Percentiles rank a stretch among this genome's conserved stretches.
These are phyloP conservation scores for Oryza longistaminata DNA, from an alignment of 176 grass and related monocot genomes.

Conservation along the genomic window DNA sequence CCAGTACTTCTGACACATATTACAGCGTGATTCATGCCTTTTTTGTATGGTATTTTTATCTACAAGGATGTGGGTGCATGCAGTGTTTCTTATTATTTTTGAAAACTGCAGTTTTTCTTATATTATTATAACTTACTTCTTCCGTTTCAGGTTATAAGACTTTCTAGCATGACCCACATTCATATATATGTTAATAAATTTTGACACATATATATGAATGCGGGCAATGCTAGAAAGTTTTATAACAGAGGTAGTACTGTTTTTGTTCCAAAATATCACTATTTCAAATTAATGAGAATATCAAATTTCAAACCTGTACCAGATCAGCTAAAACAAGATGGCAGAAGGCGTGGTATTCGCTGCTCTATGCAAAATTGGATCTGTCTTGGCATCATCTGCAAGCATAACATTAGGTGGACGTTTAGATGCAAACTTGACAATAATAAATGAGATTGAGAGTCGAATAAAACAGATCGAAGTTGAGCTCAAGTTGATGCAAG, in stretches of 20 bases:
- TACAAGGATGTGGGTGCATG: not conserved
- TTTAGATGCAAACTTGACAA: slow-evolving; percentile 9
- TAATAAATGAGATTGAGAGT: slow-evolving; percentile 29
- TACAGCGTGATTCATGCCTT: too few relatives aligned
- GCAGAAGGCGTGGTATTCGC: slow-evolving; percentile 7
- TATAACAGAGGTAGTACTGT: too few relatives aligned
- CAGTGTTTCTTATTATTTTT: not conserved
- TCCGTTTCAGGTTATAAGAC: too few relatives aligned
- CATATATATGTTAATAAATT: too few relatives aligned
- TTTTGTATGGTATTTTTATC: not conserved
- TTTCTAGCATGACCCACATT: too few relatives aligned
- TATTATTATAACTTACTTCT: not conserved
- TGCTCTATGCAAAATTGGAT: slow-evolving; percentile 12
- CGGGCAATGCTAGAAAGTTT: too few relatives aligned
- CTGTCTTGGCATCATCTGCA: slow-evolving; percentile 25
- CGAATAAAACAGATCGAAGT: slow-evolving; percentile 29
- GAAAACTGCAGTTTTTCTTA: not conserved
- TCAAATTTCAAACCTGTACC: not conserved
- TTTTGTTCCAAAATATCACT: not conserved
- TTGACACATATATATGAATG: too few relatives aligned
- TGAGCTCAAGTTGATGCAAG: slow-evolving; percentile 36
- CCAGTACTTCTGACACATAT: too few relatives aligned
- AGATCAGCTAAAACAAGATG: slow-evolving; percentile 3
- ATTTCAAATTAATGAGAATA: not conserved
- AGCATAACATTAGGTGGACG: slow-evolving; percentile 18